These are phyloP conservation scores for Cercophora sp. DNA, from an alignment of 495 filamentous ascomycete species.

Conservation along the genomic window DNA sequence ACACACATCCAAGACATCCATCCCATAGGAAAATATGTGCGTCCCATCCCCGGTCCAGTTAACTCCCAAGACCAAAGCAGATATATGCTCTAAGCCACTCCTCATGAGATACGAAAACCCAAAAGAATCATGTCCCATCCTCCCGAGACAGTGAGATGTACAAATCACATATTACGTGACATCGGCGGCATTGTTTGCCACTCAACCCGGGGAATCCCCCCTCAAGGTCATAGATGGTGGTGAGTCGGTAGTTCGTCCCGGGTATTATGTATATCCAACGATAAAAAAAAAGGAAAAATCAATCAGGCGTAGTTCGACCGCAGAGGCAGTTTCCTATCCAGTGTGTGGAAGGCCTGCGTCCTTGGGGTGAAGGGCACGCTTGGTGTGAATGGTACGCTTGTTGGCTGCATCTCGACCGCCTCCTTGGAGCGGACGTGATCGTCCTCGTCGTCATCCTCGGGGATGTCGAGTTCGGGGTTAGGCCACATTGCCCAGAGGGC, in stretches of 20 bases:
- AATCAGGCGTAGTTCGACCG: constrained; percentile 6
- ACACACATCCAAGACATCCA: background rate
- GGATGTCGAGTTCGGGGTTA: constrained; percentile 38
- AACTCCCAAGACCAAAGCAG: too few relatives aligned
- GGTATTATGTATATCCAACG: too few relatives aligned
- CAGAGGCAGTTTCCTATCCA: constrained; percentile 46
- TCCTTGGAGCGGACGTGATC: constrained; percentile 30
- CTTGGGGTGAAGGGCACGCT: constrained; percentile 47
- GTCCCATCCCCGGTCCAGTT: too few relatives aligned
- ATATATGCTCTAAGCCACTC: too few relatives aligned
- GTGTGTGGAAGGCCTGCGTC: constrained; percentile 52
- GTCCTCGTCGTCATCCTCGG: constrained; percentile 36
- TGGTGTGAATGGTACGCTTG: constrained; percentile 23
- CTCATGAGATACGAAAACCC: too few relatives aligned
- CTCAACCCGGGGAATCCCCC: too few relatives aligned
- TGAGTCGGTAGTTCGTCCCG: too few relatives aligned
- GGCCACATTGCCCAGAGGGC: constrained; percentile 60
- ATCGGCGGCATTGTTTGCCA: too few relatives aligned
- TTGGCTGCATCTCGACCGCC: constrained; percentile 43
- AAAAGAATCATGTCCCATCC: too few relatives aligned
- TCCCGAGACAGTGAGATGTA: constrained; percentile 1
- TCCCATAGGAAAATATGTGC: background rate
- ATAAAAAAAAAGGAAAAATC: too few relatives aligned
- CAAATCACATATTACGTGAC: too few relatives aligned
- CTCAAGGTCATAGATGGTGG: too few relatives aligned